Base-by-base conservation (phyloP, 495 filamentous ascomycete species). In the Tuber calosporum region DNA sequence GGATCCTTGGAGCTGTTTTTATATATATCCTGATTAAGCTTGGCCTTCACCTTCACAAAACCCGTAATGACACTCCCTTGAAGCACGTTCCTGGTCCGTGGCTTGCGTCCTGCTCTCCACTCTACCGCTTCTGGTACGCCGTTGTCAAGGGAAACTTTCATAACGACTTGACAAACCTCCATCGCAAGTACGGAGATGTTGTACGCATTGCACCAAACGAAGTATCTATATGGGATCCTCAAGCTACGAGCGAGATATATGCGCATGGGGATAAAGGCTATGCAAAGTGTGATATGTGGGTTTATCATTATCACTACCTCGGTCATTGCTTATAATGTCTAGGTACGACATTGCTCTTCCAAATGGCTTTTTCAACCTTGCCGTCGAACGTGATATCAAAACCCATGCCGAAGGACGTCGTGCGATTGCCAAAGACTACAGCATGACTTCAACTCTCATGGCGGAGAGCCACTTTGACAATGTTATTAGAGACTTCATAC, bases 161-260 rank as follows among this genome's bases (percentile, higher is more conserved):
- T 72, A 78, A 86, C 70, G 90, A 89, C 13, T 89, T 92, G 81
- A 86, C 89, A 41, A 84, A 83, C 15, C 84, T 94, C 8, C 92
- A 94, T 80, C 85, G 84, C 38, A 87, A 91, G 82, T 86, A 93
- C 82, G 91, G 91, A n/a, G 86, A 89, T 77, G 84, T 93, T 7
- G 89, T 93, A 17, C 86, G 91, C 19, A 82, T 93, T 37, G 90
- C 90, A 5, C 91, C 91, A 7, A 90, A 91, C 73, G 84, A 84
- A 5, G 83, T 93, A 20, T 90, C 89, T 0, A 89, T 93, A 75
- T 85, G 87, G 34, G 87, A 91, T 76, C 90, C 91, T 3, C 67
- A 62, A 62, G 43, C 45, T 45, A 68, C 70, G 1, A 11, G 68
- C 22, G 76, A 78, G 68, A 77, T 78, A 36, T 78, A 78, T 41